phyloP scores from a whole-genome alignment of 2,329 filamentous ascomycete species.

The Rhinocladiella mackenziei region DNA sequence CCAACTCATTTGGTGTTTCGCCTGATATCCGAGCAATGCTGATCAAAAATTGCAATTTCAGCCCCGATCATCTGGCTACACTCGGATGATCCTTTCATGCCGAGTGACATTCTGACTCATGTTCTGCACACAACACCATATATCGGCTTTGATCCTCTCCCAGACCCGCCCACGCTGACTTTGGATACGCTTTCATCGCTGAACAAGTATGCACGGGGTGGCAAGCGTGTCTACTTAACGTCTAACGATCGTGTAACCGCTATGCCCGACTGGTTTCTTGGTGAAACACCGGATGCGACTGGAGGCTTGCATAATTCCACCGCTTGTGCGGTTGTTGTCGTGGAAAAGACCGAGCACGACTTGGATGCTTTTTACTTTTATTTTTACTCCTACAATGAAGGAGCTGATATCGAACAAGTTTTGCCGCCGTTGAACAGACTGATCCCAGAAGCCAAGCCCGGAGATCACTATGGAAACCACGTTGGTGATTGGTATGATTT shows the following conservation, averaged over 20 bases:
- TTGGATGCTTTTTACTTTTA: slow-evolving; percentile 99
- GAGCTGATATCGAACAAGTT: slow-evolving; percentile 80
- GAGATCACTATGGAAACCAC: slow-evolving; percentile 82
- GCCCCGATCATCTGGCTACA: slow-evolving; percentile 52
- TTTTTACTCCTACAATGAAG: slow-evolving; percentile 97
- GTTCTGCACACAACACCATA: slow-evolving; percentile 45
- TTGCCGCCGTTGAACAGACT: slow-evolving; percentile 19
- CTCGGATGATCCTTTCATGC: slow-evolving; percentile 46
- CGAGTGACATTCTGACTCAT: slow-evolving; percentile 48
- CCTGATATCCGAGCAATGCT: neutral
- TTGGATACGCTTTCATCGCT: slow-evolving; percentile 47
- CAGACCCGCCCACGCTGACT: slow-evolving; percentile 39
- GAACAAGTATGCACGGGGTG: slow-evolving; percentile 41
- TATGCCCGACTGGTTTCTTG: slow-evolving; percentile 47
- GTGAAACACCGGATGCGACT: slow-evolving; percentile 49
- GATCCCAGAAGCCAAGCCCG: slow-evolving; percentile 44
- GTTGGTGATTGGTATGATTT: slow-evolving; percentile 75
- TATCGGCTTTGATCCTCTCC: slow-evolving; percentile 42
- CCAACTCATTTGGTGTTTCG: neutral
- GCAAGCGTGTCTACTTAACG: slow-evolving; percentile 45
- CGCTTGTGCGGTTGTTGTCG: slow-evolving; percentile 54
- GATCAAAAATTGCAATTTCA: slow-evolving; percentile 30
- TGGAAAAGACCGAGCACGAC: slow-evolving; percentile 50
- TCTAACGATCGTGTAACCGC: slow-evolving; percentile 44
- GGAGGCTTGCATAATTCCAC: slow-evolving; percentile 51